Evolutionary conservation across 371 early-diverging fungal genomes (phyloP).

Genomic region (Circinella umbellata): DNA sequence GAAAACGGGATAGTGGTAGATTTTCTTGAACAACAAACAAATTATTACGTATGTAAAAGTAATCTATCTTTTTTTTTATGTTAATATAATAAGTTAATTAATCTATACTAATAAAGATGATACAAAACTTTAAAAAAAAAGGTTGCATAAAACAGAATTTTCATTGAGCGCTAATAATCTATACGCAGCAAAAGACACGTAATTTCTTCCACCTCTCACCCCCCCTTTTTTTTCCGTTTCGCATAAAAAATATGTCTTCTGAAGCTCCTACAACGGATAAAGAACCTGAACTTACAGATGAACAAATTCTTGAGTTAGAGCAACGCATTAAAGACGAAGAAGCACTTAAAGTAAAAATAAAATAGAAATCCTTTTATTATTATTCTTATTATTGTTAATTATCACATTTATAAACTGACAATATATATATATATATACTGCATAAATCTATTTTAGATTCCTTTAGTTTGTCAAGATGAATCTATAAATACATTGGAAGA

Average conservation of each 20-base stretch:
- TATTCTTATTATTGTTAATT: not conserved
- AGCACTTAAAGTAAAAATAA: slow-evolving; percentile 44
- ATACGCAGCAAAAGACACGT: too few relatives aligned
- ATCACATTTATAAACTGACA: not conserved
- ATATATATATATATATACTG: not conserved
- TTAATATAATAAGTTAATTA: too few relatives aligned
- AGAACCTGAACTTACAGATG: slow-evolving; percentile 56
- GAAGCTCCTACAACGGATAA: slow-evolving; percentile 2
- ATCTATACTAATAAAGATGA: too few relatives aligned
- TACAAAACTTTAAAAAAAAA: too few relatives aligned
- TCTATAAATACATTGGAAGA: slow-evolving; percentile 52
- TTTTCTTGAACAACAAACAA: too few relatives aligned
- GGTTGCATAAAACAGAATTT: too few relatives aligned
- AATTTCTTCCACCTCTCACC: too few relatives aligned
- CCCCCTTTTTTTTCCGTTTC: not conserved
- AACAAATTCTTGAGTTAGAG: slow-evolving; percentile 67
- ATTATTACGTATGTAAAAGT: too few relatives aligned
- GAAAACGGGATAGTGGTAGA: too few relatives aligned
- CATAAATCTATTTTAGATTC: slow-evolving; percentile 30
- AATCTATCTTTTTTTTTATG: too few relatives aligned
- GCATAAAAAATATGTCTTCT: slow-evolving; percentile 2
- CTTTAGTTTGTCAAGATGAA: slow-evolving; percentile 60
- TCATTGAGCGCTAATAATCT: too few relatives aligned
- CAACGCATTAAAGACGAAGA: slow-evolving; percentile 70
- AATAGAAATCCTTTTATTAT: not conserved